Evolutionary conservation across 371 early-diverging fungal genomes (phyloP).

Genomic region (Mortierella sp.): DNA sequence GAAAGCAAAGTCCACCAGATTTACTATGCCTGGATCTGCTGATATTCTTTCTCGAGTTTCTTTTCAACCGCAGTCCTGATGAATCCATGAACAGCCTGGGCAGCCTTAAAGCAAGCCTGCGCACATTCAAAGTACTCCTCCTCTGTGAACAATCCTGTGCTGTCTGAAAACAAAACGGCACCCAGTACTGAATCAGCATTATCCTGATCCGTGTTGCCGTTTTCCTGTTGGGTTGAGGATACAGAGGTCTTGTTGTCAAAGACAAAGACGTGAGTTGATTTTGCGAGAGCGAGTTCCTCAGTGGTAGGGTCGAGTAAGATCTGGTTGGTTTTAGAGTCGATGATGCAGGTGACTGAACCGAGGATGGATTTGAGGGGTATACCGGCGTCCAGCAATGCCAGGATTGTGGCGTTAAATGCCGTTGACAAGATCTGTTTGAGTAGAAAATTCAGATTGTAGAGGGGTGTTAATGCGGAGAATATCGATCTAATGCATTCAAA

Average conservation of each 20-base stretch:
- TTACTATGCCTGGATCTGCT: slow-evolving; percentile 66
- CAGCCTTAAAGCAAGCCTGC: slow-evolving; percentile 62
- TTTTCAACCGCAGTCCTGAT: slow-evolving; percentile 66
- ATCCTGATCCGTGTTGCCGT: slow-evolving; percentile 5
- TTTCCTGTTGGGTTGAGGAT: slow-evolving; percentile 1
- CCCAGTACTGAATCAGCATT: slow-evolving; percentile 11
- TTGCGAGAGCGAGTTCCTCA: slow-evolving; percentile 78
- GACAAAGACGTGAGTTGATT: slow-evolving; percentile 88
- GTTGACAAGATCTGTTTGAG: slow-evolving; percentile 73
- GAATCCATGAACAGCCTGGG: slow-evolving; percentile 68
- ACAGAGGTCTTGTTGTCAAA: slow-evolving; percentile 72
- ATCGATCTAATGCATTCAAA: slow-evolving; percentile 29
- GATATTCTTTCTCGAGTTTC: slow-evolving; percentile 71
- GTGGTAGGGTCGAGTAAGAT: slow-evolving; percentile 85
- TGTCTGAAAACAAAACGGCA: slow-evolving; percentile 67
- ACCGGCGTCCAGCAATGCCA: slow-evolving; percentile 94
- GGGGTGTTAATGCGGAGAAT: slow-evolving; percentile 70
- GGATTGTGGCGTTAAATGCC: slow-evolving; percentile 84
- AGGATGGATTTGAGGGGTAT: slow-evolving; percentile 84
- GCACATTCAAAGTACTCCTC: slow-evolving; percentile 72
- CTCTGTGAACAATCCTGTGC: slow-evolving; percentile 77
- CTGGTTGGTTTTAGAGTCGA: slow-evolving; percentile 67
- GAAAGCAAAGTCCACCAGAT: background rate
- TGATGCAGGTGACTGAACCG: slow-evolving; percentile 79
- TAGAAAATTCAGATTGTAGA: slow-evolving; percentile 73